Evolutionary conservation across 805 yeast species (phyloP), one percentile per base, ranked within the genome.

Genomic region (Lachancea meyersii): DNA sequence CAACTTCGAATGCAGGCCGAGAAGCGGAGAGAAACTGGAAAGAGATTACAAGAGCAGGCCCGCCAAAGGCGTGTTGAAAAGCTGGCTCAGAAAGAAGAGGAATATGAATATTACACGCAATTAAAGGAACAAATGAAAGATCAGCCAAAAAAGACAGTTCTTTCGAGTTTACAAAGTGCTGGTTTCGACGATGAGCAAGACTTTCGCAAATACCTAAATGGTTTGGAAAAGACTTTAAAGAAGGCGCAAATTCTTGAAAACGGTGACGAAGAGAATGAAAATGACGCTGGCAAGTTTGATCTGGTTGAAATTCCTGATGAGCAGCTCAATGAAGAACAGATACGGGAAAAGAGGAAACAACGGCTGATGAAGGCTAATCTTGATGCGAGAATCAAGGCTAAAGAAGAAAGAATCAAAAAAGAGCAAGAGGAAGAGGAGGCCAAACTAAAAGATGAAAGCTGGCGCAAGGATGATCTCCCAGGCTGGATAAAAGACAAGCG

Each of bases 41-140:
- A 82, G 49, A 72, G 95, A 50, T 70, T 94, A 48, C 97, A 93
- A 64, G 95, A 86, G 55, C 96, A 88, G 63, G 97, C 97, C 0
- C 88, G 82, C 53, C 82, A 80, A 55, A 82, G 80, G 50, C 70
- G 98, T 43, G 61, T 79, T 8, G 96, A 91, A 58, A 88, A 86
- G 55, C 64, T 86, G 35, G 70, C 77, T 13, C 87, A 87, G 59
- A 83, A 85, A 50, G 88, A 88, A 52, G 79, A 83, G 51, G 96
- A 91, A 55, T 76, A 70, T 49, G 80, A 73, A 36, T 87, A 89
- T 60, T 87, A 81, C 54, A 66, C 76, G 1, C 71, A 72, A 20
- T 64, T 89, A 34, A 74, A 71, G 52, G 75, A 70, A 21, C 74
- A 75, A 44, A 59, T 86, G 40, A 63, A 63, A 23, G 67, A 60